phyloP scores from a whole-genome alignment of 768 basidiomycete genomes.

The Termitomyces sp. region DNA sequence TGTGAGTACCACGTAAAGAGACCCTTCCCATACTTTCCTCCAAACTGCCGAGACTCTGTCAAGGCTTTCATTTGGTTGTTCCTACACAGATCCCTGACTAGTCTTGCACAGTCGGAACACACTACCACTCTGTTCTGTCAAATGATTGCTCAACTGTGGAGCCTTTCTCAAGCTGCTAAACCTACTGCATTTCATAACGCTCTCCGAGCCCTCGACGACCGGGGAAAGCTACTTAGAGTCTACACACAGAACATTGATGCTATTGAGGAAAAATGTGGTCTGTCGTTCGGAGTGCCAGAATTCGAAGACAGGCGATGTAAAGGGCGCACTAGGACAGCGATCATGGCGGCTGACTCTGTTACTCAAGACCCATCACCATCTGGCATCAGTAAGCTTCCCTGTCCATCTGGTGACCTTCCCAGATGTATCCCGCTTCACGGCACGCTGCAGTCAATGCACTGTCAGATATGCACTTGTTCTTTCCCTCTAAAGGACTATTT shows the following conservation, averaged over 20 bases:
- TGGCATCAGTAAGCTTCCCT: slow-evolving; percentile 32
- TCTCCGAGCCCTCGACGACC: slow-evolving; percentile 68
- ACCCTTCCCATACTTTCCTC: neutral
- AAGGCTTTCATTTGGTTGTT: neutral
- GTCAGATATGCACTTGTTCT: slow-evolving; percentile 72
- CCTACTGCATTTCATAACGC: slow-evolving; percentile 81
- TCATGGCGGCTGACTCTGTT: slow-evolving; percentile 9
- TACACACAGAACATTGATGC: slow-evolving; percentile 96
- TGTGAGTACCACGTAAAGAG: slow-evolving; percentile 36
- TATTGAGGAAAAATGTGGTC: slow-evolving; percentile 80
- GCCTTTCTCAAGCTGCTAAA: slow-evolving; percentile 60
- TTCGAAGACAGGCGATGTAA: slow-evolving; percentile 53
- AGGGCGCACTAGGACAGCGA: slow-evolving; percentile 41
- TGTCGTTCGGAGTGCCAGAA: slow-evolving; percentile 80
- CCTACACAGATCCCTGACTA: neutral
- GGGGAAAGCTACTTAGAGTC: slow-evolving; percentile 73
- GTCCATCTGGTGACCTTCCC: slow-evolving; percentile 55
- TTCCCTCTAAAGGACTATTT: slow-evolving; percentile 62
- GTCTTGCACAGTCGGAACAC: slow-evolving; percentile 51
- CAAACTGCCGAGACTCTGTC: neutral
- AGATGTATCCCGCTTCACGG: slow-evolving; percentile 90
- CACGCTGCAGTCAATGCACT: slow-evolving; percentile 72
- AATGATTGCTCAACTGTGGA: slow-evolving; percentile 83
- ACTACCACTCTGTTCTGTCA: slow-evolving; percentile 78
- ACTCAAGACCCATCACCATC: slow-evolving; percentile 13